Evolutionary conservation across 106 monocot genomes (phyloP).

Genomic region (Xerophyta viscosa): DNA sequence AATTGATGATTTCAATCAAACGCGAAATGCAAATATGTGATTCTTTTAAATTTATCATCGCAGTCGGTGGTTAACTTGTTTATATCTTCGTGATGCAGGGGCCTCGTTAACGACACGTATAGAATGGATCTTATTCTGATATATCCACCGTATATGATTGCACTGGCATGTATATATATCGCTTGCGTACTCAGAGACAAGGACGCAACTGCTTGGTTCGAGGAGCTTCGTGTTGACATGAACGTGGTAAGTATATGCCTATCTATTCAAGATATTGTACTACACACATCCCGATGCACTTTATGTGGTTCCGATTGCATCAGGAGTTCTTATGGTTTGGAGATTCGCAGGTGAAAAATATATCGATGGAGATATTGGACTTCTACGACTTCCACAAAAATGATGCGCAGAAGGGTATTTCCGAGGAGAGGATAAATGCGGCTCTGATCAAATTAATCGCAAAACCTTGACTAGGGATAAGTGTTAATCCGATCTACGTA

Average conservation of each 20-base stretch:
- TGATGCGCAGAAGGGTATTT: constrained; percentile 18
- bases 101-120: constrained; percentile 96
- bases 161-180: constrained; percentile 92
- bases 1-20: too few relatives aligned
- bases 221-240: constrained; percentile 97
- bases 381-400: constrained; percentile 60
- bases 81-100: constrained; percentile 49
- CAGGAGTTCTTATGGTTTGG: background rate
- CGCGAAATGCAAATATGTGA: too few relatives aligned
- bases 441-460: constrained; percentile 56
- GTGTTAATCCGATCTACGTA: too few relatives aligned
- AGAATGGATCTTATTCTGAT: constrained; percentile 96
- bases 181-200: constrained; percentile 88
- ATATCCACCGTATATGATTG: constrained; percentile 92
- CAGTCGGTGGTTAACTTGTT: background rate
- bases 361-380: constrained; percentile 91
- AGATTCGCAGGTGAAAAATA: constrained; percentile 78
- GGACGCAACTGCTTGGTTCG: constrained; percentile 89
- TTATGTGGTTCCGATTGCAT: background rate
- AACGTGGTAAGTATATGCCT: constrained; percentile 52
- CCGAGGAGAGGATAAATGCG: constrained; percentile 65
- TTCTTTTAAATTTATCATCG: background rate
- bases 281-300: background rate
- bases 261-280: background rate
- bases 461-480: constrained; percentile 28